These are phyloP conservation scores for Pythium grandisporangium DNA, from an alignment of 352 stramenopile genomes.

Conservation along the genomic window DNA sequence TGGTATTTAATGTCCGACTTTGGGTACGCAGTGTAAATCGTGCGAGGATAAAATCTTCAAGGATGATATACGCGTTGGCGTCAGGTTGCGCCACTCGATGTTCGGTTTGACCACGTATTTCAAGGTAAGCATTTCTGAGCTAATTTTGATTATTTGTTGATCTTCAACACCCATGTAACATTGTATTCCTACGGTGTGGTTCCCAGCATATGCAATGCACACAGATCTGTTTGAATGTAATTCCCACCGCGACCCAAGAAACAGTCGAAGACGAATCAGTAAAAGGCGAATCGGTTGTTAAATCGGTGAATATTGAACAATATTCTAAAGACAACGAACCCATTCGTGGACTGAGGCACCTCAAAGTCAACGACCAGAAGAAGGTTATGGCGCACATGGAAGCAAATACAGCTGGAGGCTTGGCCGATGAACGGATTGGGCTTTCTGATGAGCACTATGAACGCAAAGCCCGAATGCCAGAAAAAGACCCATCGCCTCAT, in stretches of 20 bases:
- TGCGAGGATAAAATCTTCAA: constrained; percentile 55
- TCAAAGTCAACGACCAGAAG: constrained; percentile 33
- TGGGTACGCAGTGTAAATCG: constrained; percentile 73
- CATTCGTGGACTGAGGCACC: constrained; percentile 32
- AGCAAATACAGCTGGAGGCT: constrained; percentile 29
- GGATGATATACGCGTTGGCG: constrained; percentile 34
- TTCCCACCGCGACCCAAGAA: too few species aligned
- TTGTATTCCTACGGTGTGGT: too few species aligned
- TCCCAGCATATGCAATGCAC: constrained; percentile 30
- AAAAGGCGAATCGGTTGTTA: too few species aligned
- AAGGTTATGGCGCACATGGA: constrained; percentile 44
- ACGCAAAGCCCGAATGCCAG: constrained; percentile 55
- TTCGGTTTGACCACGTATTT: constrained; percentile 77
- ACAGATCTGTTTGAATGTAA: constrained; percentile 26
- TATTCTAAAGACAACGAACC: too few species aligned
- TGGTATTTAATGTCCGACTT: too few species aligned
- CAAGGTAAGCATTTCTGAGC: constrained; percentile 31
- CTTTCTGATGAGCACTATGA: constrained; percentile 61
- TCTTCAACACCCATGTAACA: neutral
- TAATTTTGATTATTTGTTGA: neutral
- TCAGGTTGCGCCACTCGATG: constrained; percentile 65
- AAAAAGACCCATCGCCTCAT: constrained; percentile 61
- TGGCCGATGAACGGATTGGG: constrained; percentile 64
- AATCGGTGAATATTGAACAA: too few species aligned
- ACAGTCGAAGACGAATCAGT: too few species aligned